phyloP scores from a whole-genome alignment of 148 eudicot genomes.

The Camellia granthamiana region DNA sequence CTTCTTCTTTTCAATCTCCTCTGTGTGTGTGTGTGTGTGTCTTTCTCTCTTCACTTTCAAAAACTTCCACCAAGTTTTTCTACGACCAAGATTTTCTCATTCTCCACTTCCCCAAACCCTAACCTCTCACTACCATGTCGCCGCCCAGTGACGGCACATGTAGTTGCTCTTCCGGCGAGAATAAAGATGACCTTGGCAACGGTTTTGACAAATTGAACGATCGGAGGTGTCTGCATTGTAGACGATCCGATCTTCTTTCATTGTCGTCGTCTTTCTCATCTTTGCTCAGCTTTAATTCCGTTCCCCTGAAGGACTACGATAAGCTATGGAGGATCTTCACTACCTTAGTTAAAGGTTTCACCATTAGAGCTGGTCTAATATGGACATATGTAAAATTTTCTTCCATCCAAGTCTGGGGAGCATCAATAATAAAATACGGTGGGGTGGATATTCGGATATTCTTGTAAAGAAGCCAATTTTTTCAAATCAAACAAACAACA shows the following conservation, averaged over 20 bases:
- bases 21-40: background rate
- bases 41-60: slow-evolving; percentile 4
- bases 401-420: too few species aligned
- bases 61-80: background rate
- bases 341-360: slow-evolving; percentile 68
- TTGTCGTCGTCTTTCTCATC: slow-evolving; percentile 43
- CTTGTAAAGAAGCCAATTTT: too few species aligned
- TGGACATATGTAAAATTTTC: too few species aligned
- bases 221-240: slow-evolving; percentile 41
- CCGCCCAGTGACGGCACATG: slow-evolving; percentile 20
- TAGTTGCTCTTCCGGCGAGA: background rate
- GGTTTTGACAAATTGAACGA: background rate
- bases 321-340: slow-evolving; percentile 45
- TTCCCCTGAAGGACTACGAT: slow-evolving; percentile 50
- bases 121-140: slow-evolving; percentile 14
- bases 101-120: slow-evolving; percentile 1
- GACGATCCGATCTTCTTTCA: slow-evolving; percentile 27
- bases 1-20: too few species aligned
- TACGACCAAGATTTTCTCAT: background rate
- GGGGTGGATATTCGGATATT: too few species aligned
- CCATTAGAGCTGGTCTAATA: slow-evolving; percentile 73
- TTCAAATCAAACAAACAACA: too few species aligned
- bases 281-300: slow-evolving; percentile 45
- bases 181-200: background rate
- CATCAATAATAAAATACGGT: too few species aligned